A percentile compares a stretch with the other conserved stretches of the same genome.
Evolutionary conservation across 306 rosid species (phyloP).

Genomic region (Bauhinia variegata): DNA sequence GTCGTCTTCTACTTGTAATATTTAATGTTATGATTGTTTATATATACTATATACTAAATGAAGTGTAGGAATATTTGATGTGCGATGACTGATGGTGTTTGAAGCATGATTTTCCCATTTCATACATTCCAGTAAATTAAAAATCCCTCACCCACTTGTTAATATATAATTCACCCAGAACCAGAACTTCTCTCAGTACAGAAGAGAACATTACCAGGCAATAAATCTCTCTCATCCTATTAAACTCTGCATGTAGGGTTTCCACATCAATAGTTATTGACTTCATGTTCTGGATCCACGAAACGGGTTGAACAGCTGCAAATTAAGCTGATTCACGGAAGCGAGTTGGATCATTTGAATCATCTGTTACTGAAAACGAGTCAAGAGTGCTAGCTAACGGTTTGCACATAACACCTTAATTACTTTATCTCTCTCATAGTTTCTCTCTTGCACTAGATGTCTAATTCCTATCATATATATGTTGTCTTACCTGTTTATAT

Average conservation of each 20-base stretch:
- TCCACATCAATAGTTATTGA: conserved; percentile 36
- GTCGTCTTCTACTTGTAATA: conserved; percentile 57
- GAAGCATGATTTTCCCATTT: conserved; percentile 38
- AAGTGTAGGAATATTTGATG: conserved; percentile 54
- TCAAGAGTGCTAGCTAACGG: conserved; percentile 32
- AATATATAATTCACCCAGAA: conserved; percentile 34
- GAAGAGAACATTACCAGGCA: conserved; percentile 35
- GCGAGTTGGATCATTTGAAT: conserved; percentile 31
- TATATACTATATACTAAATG: conserved; percentile 12
- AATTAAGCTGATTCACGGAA: conserved; percentile 24
- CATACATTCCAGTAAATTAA: conserved; percentile 42
- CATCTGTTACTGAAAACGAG: conserved; percentile 33
- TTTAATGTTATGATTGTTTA: conserved; percentile 38
- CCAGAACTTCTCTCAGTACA: conserved; percentile 33
- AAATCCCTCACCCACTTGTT: conserved; percentile 39
- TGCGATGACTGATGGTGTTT: conserved; percentile 44
- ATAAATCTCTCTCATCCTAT: conserved; percentile 28
- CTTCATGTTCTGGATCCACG: conserved; percentile 11
- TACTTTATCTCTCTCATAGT: neutral
- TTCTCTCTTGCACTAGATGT: conserved; percentile 29
- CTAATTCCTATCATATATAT: conserved; percentile 2
- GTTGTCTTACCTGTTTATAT: neutral
- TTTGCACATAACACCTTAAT: conserved; percentile 26
- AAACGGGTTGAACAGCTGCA: conserved; percentile 1
- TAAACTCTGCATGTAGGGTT: conserved; percentile 39